phyloP scores from a whole-genome alignment of 2,329 filamentous ascomycete genomes.

The Cladophialophora yegresii region DNA sequence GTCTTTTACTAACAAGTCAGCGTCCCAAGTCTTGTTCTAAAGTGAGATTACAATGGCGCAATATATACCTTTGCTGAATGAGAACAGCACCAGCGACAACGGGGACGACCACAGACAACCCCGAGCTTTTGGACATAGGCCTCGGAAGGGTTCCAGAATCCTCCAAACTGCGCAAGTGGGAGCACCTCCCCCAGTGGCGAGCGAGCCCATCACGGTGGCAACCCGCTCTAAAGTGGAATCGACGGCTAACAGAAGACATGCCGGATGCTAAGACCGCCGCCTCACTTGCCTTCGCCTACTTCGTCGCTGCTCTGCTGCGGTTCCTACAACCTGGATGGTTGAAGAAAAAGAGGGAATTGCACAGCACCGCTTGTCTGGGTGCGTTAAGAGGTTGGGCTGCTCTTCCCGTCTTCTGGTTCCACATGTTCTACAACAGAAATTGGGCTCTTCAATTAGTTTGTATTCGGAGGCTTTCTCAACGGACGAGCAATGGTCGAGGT shows the following conservation, averaged over 20 bases:
- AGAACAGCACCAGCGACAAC: not conserved
- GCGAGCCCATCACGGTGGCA: not conserved
- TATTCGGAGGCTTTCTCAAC: conserved; percentile 26
- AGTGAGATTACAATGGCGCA: not conserved
- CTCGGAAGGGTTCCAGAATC: not conserved
- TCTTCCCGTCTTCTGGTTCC: conserved; percentile 28
- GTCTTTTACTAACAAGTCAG: not conserved
- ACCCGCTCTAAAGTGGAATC: not conserved
- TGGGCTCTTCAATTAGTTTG: conserved; percentile 22
- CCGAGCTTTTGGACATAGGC: not conserved
- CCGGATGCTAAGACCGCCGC: not conserved
- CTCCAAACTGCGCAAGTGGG: not conserved
- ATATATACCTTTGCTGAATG: not conserved
- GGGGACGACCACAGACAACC: not conserved
- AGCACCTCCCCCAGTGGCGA: not conserved
- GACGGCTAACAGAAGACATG: not conserved
- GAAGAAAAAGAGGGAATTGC: conserved; percentile 5
- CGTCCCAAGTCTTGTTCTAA: not conserved
- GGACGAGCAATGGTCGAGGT: conserved; percentile 44
- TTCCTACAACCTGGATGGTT: not conserved
- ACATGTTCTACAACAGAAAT: conserved; percentile 25
- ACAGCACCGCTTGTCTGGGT: conserved; percentile 38
- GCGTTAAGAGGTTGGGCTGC: conserved; percentile 38
- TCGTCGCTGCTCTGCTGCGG: not conserved
- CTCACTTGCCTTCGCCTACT: not conserved